Conservation (phyloP, 371 early-diverging fungal species). For the Chytridium lagenaria region DNA sequence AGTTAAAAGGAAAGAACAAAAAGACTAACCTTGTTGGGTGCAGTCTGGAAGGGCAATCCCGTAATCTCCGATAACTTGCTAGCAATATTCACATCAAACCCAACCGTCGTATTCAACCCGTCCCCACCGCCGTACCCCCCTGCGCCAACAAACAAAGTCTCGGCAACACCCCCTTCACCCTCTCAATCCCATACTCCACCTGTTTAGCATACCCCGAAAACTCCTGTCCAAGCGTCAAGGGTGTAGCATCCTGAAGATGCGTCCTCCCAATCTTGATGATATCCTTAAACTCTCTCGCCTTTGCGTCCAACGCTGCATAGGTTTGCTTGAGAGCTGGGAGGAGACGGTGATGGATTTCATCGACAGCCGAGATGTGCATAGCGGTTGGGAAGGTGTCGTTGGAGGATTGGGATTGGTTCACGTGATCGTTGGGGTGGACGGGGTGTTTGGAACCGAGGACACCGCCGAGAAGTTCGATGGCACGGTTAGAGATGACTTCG, state of each 20-base stretch:
- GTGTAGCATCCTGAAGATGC: constrained; percentile 92
- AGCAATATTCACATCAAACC: constrained; percentile 88
- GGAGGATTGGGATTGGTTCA: constrained; percentile 95
- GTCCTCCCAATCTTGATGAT: constrained; percentile 98
- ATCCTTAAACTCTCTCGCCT: constrained; percentile 76
- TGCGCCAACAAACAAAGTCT: constrained; percentile 88
- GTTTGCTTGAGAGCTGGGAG: constrained; percentile 80
- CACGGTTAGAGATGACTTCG: constrained; percentile 93
- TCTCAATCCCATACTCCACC: constrained; percentile 81
- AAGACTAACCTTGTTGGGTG: constrained; percentile 88
- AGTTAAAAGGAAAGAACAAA: constrained; percentile 29
- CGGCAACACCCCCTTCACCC: constrained; percentile 79
- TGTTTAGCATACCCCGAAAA: constrained; percentile 92
- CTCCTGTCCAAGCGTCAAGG: constrained; percentile 96
- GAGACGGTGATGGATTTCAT: constrained; percentile 78
- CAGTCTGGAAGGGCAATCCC: constrained; percentile 81
- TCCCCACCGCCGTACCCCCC: constrained; percentile 97
- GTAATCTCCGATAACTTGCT: constrained; percentile 78
- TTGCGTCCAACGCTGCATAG: constrained; percentile 73
- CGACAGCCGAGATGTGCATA: constrained; percentile 93
- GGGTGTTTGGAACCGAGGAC: constrained; percentile 85
- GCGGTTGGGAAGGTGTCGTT: constrained; percentile 97
- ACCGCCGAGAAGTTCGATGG: constrained; percentile 92
- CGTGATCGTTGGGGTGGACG: constrained; percentile 96
- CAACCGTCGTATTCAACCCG: constrained; percentile 92